Percentiles rank a stretch among this genome's conserved stretches.
Conservation (phyloP, 441 rosid genomes). For the Kokia cookei region DNA sequence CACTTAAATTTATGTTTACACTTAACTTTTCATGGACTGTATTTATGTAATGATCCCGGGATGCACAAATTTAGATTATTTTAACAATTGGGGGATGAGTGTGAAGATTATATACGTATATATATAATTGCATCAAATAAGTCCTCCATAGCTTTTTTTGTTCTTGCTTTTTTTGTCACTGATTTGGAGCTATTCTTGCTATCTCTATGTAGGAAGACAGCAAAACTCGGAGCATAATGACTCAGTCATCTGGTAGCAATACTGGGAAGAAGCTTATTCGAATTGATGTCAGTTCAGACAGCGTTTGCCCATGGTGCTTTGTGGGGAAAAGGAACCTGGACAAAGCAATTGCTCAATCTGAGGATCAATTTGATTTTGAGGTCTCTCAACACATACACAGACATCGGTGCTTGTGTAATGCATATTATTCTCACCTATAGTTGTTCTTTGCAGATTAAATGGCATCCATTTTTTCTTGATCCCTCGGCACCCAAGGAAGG, state of each 20-base stretch:
- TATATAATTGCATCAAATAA: background rate
- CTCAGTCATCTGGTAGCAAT: slow-evolving; percentile 34
- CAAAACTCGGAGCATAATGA: slow-evolving; percentile 35
- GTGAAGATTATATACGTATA: background rate
- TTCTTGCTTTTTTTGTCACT: background rate
- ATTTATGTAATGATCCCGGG: slow-evolving; percentile 1
- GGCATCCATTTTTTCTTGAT: slow-evolving; percentile 67
- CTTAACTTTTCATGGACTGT: background rate
- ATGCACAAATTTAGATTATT: background rate
- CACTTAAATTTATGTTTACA: background rate
- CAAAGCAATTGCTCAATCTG: slow-evolving; percentile 63
- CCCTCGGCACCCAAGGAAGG: slow-evolving; percentile 86
- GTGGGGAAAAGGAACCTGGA: slow-evolving; percentile 81
- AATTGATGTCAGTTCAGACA: slow-evolving; percentile 74
- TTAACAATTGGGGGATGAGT: background rate
- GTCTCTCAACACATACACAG: slow-evolving; percentile 14
- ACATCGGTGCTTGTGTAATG: background rate
- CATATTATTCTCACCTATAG: background rate
- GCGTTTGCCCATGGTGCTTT: slow-evolving; percentile 88
- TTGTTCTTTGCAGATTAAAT: slow-evolving; percentile 39
- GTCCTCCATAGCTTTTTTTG: background rate
- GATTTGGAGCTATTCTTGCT: background rate
- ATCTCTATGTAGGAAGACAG: slow-evolving; percentile 14
- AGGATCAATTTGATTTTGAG: slow-evolving; percentile 65
- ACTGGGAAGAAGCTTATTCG: slow-evolving; percentile 49